Base-by-base conservation (phyloP, 805 yeast species). In the Teunomyces cretensis region DNA sequence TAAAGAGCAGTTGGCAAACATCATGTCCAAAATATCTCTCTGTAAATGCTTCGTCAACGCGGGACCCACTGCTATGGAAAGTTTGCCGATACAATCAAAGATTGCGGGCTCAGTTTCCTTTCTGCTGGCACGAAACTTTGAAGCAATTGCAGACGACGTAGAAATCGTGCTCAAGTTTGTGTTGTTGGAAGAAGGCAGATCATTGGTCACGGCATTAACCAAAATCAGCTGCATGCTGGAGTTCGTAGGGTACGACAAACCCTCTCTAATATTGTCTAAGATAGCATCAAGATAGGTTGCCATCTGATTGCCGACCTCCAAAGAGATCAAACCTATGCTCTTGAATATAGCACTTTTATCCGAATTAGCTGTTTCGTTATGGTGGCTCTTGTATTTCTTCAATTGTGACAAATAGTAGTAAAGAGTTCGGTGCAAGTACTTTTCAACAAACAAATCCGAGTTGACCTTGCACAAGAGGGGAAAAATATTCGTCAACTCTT, bases 21-120 rank as follows among this genome's bases (percentile, higher is more conserved):
- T 78, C 65, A 87, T 74, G 52, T 86, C 91, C 42, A 92, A 67
- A 16, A 92, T 76, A 56, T 88, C 96, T 49, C 84, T 78, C 51
- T 89, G 91, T 44, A 94, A 68, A 60, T 88, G 90, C 58, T 92
- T 94, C 0, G 97, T 88, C 45, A 92, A 71, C 0, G 96, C 96
- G 9, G 96, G 95, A 0, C 97, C 97, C 12, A 92, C 88, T 0
- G 98, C 92, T 19, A 78, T 76, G 0, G 97, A 91, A 30, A 94
- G 68, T 65, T 88, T 86, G 0, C 95, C 88, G 36, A 92, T 76
- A 61, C 98, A 94, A 54, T 86, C 88, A 57, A 91, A 92, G 15
- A 92, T 80, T 1, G 96, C 90, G 0, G 88, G 85, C 52, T 88
- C 96, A 36, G 86, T 81, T 40, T 86, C 90, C 57, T 81, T 84